These are phyloP conservation scores for Pleurotus sapidus DNA, from an alignment of 768 basidiomycete species.

Conservation along the genomic window DNA sequence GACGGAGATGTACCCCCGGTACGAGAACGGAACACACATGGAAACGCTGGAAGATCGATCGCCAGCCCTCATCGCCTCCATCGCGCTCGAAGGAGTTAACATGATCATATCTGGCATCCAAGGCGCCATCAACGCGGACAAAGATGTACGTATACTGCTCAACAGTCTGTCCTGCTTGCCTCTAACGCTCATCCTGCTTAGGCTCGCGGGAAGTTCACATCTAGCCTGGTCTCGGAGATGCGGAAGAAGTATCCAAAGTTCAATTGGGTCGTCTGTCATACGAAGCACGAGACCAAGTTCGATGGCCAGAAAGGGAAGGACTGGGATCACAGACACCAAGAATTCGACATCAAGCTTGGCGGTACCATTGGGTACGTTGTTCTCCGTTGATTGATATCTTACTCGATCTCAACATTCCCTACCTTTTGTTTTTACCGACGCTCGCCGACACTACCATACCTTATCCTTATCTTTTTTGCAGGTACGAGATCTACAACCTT, in stretches of 20 bases:
- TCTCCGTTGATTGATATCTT: too few species aligned
- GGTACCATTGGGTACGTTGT: slow-evolving; percentile 16
- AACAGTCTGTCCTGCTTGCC: neutral
- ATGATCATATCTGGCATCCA: neutral
- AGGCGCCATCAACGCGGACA: neutral
- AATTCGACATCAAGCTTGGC: slow-evolving; percentile 10
- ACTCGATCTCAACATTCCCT: too few species aligned
- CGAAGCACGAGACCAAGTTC: slow-evolving; percentile 13
- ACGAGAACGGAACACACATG: neutral
- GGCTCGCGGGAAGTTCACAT: slow-evolving; percentile 1
- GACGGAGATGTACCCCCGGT: neutral
- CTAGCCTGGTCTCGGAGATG: neutral
- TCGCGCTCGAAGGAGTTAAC: neutral
- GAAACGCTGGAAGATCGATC: neutral
- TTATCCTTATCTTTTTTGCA: neutral
- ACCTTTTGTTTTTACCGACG: too few species aligned
- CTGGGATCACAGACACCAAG: slow-evolving; percentile 16
- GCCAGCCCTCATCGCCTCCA: neutral
- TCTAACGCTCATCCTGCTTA: neutral
- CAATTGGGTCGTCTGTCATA: slow-evolving; percentile 19
- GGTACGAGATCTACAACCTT: slow-evolving; percentile 4
- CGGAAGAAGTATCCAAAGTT: slow-evolving; percentile 13
- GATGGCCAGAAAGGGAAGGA: slow-evolving; percentile 14
- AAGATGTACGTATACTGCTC: neutral
- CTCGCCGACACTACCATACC: too few species aligned